These are phyloP conservation scores for Neurospora tetraspora DNA, from an alignment of 495 filamentous ascomycete genomes.

Conservation along the genomic window DNA sequence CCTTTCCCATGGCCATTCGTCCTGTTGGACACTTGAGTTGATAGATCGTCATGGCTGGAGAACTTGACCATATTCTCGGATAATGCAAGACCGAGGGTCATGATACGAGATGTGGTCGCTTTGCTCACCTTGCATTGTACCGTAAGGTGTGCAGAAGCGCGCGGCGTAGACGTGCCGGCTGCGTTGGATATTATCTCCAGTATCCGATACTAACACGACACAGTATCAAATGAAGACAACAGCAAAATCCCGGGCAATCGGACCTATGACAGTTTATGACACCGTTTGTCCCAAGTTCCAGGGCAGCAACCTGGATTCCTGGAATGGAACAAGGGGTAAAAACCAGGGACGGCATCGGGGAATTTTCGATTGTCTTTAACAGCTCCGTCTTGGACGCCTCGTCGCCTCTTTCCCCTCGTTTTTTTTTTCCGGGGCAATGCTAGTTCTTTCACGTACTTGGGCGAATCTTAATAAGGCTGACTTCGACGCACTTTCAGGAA, in stretches of 20 bases:
- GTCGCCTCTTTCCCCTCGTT: not conserved
- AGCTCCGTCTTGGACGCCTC: not conserved
- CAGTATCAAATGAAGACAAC: not conserved
- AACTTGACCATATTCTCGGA: not conserved
- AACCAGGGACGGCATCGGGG: not conserved
- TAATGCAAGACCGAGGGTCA: not conserved
- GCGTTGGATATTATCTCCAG: not conserved
- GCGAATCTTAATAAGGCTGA: not conserved
- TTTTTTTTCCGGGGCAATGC: not conserved
- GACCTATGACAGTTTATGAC: not conserved
- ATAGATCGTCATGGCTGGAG: not conserved
- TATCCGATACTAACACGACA: too few relatives aligned
- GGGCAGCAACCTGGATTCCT: not conserved
- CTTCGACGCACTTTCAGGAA: not conserved
- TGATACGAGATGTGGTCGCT: not conserved
- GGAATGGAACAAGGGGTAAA: not conserved
- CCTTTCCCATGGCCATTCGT: not conserved
- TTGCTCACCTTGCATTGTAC: not conserved
- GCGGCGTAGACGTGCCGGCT: not conserved
- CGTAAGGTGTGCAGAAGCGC: not conserved
- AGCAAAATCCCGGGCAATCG: not conserved
- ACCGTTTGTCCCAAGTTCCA: not conserved
- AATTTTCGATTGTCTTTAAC: not conserved
- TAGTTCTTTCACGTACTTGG: not conserved
- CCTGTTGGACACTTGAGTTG: not conserved